A percentile compares a stretch with the other conserved stretches of the same genome.
These are phyloP conservation scores for Nicotiana obtusifolia DNA, from an alignment of 257 asterid genomes.

Conservation along the genomic window DNA sequence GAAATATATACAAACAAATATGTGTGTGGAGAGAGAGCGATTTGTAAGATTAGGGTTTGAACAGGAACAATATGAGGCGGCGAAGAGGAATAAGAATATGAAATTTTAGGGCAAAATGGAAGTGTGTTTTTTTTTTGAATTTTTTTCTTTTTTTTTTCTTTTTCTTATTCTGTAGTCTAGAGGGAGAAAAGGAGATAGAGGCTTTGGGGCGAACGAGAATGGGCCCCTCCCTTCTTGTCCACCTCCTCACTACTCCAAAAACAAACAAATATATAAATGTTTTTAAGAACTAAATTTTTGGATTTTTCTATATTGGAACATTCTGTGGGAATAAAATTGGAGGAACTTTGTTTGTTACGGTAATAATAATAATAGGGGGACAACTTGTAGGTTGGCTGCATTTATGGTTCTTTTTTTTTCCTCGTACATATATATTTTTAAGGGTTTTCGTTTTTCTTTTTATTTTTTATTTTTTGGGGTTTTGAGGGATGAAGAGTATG, in stretches of 20 bases:
- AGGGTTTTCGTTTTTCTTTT: background rate
- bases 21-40: background rate
- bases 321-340: background rate
- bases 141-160: background rate
- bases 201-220: constrained; percentile 1
- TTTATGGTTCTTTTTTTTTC: background rate
- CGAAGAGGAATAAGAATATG: constrained; percentile 14
- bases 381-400: background rate
- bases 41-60: constrained; percentile 1
- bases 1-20: background rate
- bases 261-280: background rate
- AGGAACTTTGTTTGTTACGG: background rate
- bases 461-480: background rate
- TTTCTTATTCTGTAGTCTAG: background rate
- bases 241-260: constrained; percentile 16
- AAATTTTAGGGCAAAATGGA: constrained; percentile 16
- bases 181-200: background rate
- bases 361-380: background rate
- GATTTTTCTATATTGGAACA: background rate
- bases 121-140: no score
- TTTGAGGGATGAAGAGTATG: background rate
- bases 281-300: background rate
- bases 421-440: background rate
- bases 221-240: constrained; percentile 21
- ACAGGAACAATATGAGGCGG: constrained; percentile 17